Conservation (phyloP, 257 asterid genomes). For the Haberlea rhodopensis region DNA sequence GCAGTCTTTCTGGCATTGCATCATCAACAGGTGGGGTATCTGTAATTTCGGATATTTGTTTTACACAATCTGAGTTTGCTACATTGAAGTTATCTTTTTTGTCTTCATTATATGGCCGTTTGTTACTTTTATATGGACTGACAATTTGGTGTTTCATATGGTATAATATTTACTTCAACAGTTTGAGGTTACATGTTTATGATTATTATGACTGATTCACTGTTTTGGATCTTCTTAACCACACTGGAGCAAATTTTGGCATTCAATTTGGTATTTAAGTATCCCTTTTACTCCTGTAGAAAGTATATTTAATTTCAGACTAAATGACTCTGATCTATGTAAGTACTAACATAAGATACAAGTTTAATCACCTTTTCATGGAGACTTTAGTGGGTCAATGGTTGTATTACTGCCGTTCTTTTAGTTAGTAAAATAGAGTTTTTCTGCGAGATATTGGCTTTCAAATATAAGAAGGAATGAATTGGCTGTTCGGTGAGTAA, state of each 20-base stretch:
- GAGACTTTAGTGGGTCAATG: no score
- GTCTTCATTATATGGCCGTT: neutral
- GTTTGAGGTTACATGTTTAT: neutral
- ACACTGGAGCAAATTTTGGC: no score
- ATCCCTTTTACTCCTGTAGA: no score
- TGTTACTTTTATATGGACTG: neutral
- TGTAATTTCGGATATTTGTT: neutral
- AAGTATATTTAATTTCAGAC: no score
- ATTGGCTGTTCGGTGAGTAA: neutral
- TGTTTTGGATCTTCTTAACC: no score
- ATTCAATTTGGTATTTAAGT: no score
- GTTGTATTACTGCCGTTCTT: no score
- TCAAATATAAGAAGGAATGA: constrained; percentile 1
- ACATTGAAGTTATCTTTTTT: neutral
- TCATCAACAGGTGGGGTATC: constrained; percentile 68
- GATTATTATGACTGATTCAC: neutral
- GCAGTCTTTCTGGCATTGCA: constrained; percentile 80
- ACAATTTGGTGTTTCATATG: neutral
- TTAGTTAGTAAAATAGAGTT: neutral
- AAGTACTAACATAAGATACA: no score
- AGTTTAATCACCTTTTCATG: no score
- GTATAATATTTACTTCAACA: neutral
- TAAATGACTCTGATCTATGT: no score
- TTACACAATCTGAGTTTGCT: neutral
- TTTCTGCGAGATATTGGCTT: neutral